Base-by-base conservation (phyloP, 768 basidiomycete species). In the Hypholoma fasciculare region DNA sequence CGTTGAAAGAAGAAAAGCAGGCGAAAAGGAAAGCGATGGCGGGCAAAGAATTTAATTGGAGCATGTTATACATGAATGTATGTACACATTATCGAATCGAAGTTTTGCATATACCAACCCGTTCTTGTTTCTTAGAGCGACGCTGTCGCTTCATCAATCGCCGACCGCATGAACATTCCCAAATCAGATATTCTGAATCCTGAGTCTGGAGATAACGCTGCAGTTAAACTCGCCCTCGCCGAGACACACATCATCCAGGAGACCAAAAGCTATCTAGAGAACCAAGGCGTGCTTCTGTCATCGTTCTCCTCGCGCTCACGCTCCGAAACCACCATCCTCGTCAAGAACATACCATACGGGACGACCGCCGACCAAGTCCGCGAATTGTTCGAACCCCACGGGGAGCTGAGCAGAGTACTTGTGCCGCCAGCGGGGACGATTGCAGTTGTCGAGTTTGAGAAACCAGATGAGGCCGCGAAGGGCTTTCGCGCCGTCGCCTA, bases 21-120 rank as follows among this genome's bases (percentile, higher is more conserved):
- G 79, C 80, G 36, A 86, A 88, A 67, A 78, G 85, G 57, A 94
- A 88, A 70, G 77, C 82, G 11, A 74, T 69, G 36, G 87, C 90
- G 14, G 88, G 88, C 34, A 87, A 87, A 61, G 90, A 89, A 56
- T 94, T 95, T 68, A 94, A 93, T 71, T 96, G 94, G 94, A 86
- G 88, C 52, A 90, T 94, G 82, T 70, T 98, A 56, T 98, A 95
- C 69, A 95, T 98, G 93, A 98, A 98, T 79, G 96, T 97, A 77
- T 73, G 93, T 88, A 53, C 61, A 34, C 30, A 57, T 40, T 30
- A n/a, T 56, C 51, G 46, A 49, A 34, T 40, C 13, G 60, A 64
- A 58, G 68, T 69, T 62, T 19, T 9, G 11, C 50, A 46, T 19
- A 36, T 27, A 17, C 46, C 37, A 52, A 56, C 38, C 43, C 34